phyloP scores from a whole-genome alignment of 1,284 basidiomycete species.

The Violaceomyces palustris region DNA sequence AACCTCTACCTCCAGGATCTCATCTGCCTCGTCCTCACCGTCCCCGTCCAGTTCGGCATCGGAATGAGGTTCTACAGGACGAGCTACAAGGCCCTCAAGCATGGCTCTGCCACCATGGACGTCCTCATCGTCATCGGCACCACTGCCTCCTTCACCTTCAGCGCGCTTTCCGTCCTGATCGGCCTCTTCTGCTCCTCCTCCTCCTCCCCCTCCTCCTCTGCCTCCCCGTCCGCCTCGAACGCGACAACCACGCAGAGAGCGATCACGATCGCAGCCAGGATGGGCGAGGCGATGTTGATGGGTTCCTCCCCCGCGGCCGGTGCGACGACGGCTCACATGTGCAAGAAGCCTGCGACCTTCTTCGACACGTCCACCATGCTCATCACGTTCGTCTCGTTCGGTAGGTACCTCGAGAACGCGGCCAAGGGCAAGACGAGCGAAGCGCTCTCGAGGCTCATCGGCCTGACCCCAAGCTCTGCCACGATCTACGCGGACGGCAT shows the following conservation, averaged over 20 bases:
- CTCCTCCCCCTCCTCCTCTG: no score
- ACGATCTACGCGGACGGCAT: conserved; percentile 72
- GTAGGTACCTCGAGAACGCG: conserved; percentile 89
- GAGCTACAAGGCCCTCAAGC: conserved; percentile 84
- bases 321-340: no score
- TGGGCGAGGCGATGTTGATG: no score
- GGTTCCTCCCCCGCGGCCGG: conserved; percentile 1
- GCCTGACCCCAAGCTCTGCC: conserved; percentile 87
- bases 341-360: conserved; percentile 79
- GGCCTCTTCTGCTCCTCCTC: conserved; percentile 32
- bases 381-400: conserved; percentile 92
- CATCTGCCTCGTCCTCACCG: conserved; percentile 73
- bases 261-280: no score
- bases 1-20: conserved; percentile 75
- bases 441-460: conserved; percentile 91
- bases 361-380: conserved; percentile 99
- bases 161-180: conserved; percentile 63
- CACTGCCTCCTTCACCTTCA: conserved; percentile 87
- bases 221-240: no score
- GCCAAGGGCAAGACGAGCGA: conserved; percentile 96
- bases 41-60: conserved; percentile 89
- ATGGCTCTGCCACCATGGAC: conserved; percentile 80
- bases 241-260: no score
- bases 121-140: conserved; percentile 94
- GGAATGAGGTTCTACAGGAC: conserved; percentile 81